Percentiles rank a stretch among this genome's conserved stretches.
Evolutionary conservation across 495 filamentous ascomycete species (phyloP).

Genomic region (Aspergillus cavernicola): DNA sequence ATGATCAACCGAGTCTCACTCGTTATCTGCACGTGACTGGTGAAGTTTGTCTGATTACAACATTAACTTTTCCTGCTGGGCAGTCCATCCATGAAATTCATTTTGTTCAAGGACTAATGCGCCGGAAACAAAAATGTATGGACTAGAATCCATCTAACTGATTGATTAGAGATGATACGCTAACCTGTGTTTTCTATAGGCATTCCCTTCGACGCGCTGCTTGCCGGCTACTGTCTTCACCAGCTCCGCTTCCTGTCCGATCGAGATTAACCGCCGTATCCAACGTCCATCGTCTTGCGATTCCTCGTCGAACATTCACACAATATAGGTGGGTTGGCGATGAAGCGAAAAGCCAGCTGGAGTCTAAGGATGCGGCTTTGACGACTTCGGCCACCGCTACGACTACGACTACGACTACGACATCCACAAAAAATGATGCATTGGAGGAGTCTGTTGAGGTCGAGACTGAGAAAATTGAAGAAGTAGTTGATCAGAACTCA

Average conservation of each 20-base stretch:
- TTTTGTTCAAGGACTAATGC: too few species aligned
- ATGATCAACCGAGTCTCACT: too few species aligned
- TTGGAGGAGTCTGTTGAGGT: not conserved
- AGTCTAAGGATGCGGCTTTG: not conserved
- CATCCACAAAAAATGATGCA: not conserved
- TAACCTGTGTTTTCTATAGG: conserved; percentile 25
- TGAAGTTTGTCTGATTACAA: too few species aligned
- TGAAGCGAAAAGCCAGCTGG: conserved; percentile 22
- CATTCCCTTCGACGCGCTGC: conserved; percentile 50
- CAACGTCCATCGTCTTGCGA: conserved; percentile 22
- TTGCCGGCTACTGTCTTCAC: conserved; percentile 52
- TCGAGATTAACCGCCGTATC: conserved; percentile 38
- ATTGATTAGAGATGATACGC: too few species aligned
- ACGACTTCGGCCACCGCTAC: not conserved
- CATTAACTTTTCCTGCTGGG: too few species aligned
- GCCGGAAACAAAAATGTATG: not conserved
- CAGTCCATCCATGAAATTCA: too few species aligned
- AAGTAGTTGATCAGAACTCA: not conserved
- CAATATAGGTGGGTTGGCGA: conserved; percentile 46
- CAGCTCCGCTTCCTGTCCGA: conserved; percentile 40
- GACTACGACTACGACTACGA: not conserved
- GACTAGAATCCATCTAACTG: too few species aligned
- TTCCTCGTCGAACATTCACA: conserved; percentile 20
- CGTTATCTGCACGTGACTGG: too few species aligned
- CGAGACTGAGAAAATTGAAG: not conserved